Conservation (phyloP, 2,329 filamentous ascomycete species). For the Alternaria sp. region DNA sequence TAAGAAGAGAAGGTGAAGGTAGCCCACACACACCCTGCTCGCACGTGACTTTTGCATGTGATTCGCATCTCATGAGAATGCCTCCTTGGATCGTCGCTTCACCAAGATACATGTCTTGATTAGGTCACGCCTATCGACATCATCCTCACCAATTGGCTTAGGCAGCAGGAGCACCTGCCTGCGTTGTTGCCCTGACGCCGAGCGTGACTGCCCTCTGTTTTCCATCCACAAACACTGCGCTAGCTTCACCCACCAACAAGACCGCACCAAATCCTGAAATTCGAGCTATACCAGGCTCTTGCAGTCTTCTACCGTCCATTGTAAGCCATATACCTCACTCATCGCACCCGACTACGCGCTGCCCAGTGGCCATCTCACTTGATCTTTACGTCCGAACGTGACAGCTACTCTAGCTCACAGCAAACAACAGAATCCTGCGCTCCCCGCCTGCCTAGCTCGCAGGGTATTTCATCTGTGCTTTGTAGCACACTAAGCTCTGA, state of each 20-base stretch:
- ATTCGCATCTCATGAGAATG: too few species aligned
- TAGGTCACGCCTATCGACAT: neutral
- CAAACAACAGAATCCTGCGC: neutral
- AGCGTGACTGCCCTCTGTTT: slow-evolving; percentile 8
- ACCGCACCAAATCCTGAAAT: neutral
- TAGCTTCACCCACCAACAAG: slow-evolving; percentile 4
- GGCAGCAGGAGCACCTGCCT: slow-evolving; percentile 6
- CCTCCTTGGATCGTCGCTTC: neutral
- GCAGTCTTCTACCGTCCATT: neutral
- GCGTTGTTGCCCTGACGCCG: slow-evolving; percentile 1
- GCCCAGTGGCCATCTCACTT: neutral
- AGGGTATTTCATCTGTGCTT: neutral
- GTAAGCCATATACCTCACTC: neutral
- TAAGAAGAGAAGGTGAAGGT: neutral
- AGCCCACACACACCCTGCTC: neutral
- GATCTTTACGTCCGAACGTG: neutral
- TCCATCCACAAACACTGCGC: neutral
- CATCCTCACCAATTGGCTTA: neutral
- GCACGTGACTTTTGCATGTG: neutral
- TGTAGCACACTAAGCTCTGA: neutral
- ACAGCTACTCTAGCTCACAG: neutral
- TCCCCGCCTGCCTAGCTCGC: neutral
- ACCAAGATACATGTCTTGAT: neutral
- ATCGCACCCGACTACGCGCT: neutral
- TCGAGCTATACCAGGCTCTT: neutral